These are phyloP conservation scores for Eucalyptus marginata DNA, from an alignment of 345 rosid genomes.

Conservation along the genomic window DNA sequence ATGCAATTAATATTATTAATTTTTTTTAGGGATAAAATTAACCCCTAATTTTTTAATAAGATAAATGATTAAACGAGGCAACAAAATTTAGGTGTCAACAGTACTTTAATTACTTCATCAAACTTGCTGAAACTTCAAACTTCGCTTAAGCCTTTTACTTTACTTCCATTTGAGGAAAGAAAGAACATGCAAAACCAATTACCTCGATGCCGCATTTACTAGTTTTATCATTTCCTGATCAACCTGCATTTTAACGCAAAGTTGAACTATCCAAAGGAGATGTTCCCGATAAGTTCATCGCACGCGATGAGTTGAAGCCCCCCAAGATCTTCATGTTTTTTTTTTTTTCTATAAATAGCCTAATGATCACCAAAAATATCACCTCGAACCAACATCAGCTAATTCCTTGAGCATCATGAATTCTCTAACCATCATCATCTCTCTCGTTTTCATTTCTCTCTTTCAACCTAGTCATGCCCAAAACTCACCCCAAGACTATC, in stretches of 20 bases:
- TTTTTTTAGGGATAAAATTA: too few relatives aligned
- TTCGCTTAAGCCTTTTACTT: background rate
- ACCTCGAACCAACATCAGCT: background rate
- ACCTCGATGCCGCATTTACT: background rate
- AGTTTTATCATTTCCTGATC: too few relatives aligned
- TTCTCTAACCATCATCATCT: background rate
- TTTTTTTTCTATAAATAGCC: too few relatives aligned
- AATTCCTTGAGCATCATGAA: background rate
- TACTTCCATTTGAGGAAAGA: background rate
- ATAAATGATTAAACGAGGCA: too few relatives aligned
- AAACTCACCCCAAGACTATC: constrained; percentile 1
- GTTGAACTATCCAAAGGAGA: background rate
- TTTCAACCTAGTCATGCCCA: background rate
- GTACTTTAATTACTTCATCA: too few relatives aligned
- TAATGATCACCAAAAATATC: background rate
- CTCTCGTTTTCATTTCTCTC: background rate
- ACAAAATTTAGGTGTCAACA: too few relatives aligned
- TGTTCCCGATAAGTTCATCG: background rate
- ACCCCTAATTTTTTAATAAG: too few relatives aligned
- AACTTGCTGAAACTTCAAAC: background rate
- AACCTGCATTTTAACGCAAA: background rate
- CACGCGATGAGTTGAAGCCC: too few relatives aligned
- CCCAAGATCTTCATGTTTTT: too few relatives aligned
- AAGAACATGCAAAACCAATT: background rate
- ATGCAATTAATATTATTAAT: too few relatives aligned